These are phyloP conservation scores for Microdochium trichocladiopsis DNA, from an alignment of 2,329 filamentous ascomycete species.

Conservation along the genomic window DNA sequence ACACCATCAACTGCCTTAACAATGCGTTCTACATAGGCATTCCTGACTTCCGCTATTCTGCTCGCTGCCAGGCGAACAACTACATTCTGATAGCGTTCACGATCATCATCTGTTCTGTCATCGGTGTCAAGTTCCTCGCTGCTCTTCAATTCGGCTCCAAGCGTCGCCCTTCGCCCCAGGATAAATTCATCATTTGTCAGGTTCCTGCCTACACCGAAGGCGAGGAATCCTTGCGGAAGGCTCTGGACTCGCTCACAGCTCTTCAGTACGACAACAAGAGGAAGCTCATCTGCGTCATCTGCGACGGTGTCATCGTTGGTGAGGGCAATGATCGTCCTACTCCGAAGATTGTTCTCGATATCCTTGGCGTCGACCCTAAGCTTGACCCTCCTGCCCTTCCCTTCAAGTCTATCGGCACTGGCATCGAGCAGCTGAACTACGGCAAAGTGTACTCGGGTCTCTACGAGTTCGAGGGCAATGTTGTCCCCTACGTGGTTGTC, in stretches of 20 bases:
- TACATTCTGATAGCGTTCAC: slow-evolving; percentile 85
- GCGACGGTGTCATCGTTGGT: slow-evolving; percentile 95
- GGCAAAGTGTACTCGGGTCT: slow-evolving; percentile 97
- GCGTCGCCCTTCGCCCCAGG: slow-evolving; percentile 79
- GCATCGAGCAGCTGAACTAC: slow-evolving; percentile 92
- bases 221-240: slow-evolving; percentile 89
- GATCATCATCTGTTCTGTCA: slow-evolving; percentile 73
- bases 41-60: slow-evolving; percentile 71
- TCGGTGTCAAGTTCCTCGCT: slow-evolving; percentile 82
- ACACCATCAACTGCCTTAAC: slow-evolving; percentile 74
- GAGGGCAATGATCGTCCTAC: slow-evolving; percentile 94
- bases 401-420: slow-evolving; percentile 86
- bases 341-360: slow-evolving; percentile 95
- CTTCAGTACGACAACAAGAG: slow-evolving; percentile 97
- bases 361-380: slow-evolving; percentile 94
- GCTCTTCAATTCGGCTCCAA: slow-evolving; percentile 93
- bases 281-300: slow-evolving; percentile 93
- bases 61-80: slow-evolving; percentile 81
- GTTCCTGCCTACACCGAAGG: slow-evolving; percentile 97
- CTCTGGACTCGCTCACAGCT: slow-evolving; percentile 87
- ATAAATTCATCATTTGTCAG: slow-evolving; percentile 98
- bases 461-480: slow-evolving; percentile 95
- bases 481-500: slow-evolving; percentile 91
- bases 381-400: slow-evolving; percentile 89
- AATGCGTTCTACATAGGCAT: slow-evolving; percentile 78